These are phyloP conservation scores for Nepenthes alata DNA, from an alignment of 179 eudicot genomes.

Conservation along the genomic window DNA sequence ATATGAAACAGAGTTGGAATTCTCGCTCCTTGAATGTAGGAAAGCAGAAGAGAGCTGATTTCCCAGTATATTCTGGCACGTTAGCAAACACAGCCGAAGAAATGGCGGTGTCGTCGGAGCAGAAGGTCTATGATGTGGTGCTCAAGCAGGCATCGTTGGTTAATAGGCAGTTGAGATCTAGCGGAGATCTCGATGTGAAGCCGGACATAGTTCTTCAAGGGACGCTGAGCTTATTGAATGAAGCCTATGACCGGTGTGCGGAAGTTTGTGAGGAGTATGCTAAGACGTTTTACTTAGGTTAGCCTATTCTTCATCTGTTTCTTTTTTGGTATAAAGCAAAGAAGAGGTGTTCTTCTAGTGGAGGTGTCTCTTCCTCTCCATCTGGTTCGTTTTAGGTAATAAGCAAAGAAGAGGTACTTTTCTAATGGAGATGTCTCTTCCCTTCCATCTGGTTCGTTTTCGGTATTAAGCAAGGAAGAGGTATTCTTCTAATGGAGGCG, in stretches of 20 bases:
- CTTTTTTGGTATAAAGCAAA: neutral
- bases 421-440: too few species aligned
- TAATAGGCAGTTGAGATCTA: slow-evolving; percentile 35
- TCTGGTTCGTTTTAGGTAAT: too few species aligned
- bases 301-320: slow-evolving; percentile 11
- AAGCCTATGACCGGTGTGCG: slow-evolving; percentile 92
- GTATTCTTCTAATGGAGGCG: neutral
- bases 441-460: slow-evolving; percentile 1
- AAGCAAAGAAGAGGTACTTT: neutral
- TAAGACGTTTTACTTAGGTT: slow-evolving; percentile 93
- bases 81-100: slow-evolving; percentile 62
- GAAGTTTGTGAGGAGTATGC: slow-evolving; percentile 98
- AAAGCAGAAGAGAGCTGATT: slow-evolving; percentile 26
- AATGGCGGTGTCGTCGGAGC: slow-evolving; percentile 55
- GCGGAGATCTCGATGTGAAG: slow-evolving; percentile 55
- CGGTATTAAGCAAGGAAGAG: neutral
- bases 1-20: slow-evolving; percentile 24
- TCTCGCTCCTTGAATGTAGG: slow-evolving; percentile 26
- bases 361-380: too few species aligned
- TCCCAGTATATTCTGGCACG: slow-evolving; percentile 41
- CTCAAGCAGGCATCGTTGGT: slow-evolving; percentile 87
- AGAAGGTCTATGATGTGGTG: slow-evolving; percentile 81
- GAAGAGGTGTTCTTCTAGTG: neutral
- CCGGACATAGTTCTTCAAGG: slow-evolving; percentile 85
- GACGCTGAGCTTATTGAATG: slow-evolving; percentile 58